Evolutionary conservation across 23 red algal genomes (phyloP), one percentile per base, ranked within the genome.

Genomic region (Cyanidiococcus yangmingshanensis): DNA sequence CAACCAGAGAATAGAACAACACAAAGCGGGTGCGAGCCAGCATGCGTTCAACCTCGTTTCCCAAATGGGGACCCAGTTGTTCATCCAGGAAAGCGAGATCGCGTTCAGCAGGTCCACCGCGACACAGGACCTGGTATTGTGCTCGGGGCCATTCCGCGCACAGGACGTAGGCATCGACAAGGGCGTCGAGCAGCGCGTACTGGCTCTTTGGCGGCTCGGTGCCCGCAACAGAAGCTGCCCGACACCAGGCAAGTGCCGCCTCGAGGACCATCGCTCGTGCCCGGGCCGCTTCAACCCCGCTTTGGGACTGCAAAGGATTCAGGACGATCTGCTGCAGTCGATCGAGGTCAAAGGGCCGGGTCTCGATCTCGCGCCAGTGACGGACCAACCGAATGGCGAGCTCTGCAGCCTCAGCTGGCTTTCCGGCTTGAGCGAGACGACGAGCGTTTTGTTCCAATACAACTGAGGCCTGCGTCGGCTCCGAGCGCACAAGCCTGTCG

Each of bases 331-430:
- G n/a, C n/a, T 71, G 32, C 12, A 71, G n/a, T 35, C 32, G n/a
- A 12, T 12, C 63, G n/a, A 35, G n/a, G n/a, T 35, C 3, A 29
- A 71, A 71, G 7, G 63, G 63, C 12, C n/a, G n/a, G 16, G 3
- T 12, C 21, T 71, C 63, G n/a, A 71, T 2, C 63, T 71, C 63
- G 21, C 63, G 63, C 32, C 63, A 35, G 63, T 71, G 63, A 12
- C 63, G 63, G 12, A 71, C 32, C 63, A 25, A 71, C 3, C 63
- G 63, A 3, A 30, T 71, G 3, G n/a, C 63, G 16, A 71, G 32
- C 32, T 71, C 63, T 7, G 63, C 63, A 27, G 63, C 63, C 27
- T 71, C 63, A 35, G 63, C 63, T 25, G n/a, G 32, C 32, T 35
- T 25, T 3, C 63, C 63, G 12, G 32, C n/a, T 35, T 3, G 12